Conservation (phyloP, 1,139 yeast species). For the Nakaseomyces delphensis region DNA sequence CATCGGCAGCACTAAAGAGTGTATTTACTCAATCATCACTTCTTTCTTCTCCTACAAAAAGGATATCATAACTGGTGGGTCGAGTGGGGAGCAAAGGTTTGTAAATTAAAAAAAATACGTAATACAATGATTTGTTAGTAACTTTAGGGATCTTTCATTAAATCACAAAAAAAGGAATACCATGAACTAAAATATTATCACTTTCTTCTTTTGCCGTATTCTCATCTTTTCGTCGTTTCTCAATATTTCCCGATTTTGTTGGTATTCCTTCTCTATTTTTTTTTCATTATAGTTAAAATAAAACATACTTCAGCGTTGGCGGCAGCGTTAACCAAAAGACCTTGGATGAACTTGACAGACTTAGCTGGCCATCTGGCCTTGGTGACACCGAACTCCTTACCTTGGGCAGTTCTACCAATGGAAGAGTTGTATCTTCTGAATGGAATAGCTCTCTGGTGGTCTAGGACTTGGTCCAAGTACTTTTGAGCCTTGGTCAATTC, state of each 20-base stretch:
- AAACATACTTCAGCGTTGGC: conserved; percentile 87
- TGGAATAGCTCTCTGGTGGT: conserved; percentile 99
- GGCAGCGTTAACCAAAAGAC: conserved; percentile 94
- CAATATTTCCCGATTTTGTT: background rate
- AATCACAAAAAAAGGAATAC: background rate
- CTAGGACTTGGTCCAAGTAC: conserved; percentile 93
- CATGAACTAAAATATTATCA: no score
- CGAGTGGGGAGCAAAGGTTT: no score
- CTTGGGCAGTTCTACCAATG: conserved; percentile 99
- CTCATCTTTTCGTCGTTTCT: background rate
- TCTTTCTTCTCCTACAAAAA: background rate
- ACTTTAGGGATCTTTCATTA: background rate
- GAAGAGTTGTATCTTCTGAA: conserved; percentile 97
- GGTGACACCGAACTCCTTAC: conserved; percentile 99
- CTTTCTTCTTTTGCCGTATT: background rate
- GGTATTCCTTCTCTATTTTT: background rate
- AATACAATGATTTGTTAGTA: background rate
- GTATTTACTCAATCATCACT: background rate
- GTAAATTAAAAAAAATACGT: background rate
- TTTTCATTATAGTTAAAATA: background rate
- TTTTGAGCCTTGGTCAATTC: conserved; percentile 90
- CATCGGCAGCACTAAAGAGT: no score
- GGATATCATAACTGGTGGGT: background rate
- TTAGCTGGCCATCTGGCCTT: conserved; percentile 99
- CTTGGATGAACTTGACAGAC: conserved; percentile 93